phyloP scores from a whole-genome alignment of 345 rosid genomes.

The Fremontodendron californicum region DNA sequence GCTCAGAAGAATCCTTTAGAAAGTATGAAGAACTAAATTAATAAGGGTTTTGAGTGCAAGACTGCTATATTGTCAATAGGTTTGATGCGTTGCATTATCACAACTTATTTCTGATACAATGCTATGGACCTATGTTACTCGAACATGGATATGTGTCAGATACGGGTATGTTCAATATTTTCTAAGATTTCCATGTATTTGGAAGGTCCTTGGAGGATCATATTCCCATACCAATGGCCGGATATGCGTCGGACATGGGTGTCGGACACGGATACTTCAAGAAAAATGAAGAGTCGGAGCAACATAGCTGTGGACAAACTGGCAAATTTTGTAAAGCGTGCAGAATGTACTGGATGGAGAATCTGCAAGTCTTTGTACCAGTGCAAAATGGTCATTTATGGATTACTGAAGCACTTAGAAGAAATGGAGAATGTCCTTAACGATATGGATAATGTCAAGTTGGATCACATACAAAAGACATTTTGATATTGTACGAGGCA shows the following conservation, averaged over 20 bases:
- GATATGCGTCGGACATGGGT: too few relatives aligned
- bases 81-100: slow-evolving; percentile 48
- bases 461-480: slow-evolving; percentile 51
- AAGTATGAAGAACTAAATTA: slow-evolving; percentile 61
- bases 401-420: slow-evolving; percentile 44
- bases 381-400: slow-evolving; percentile 69
- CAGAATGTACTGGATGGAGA: slow-evolving; percentile 74
- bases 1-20: slow-evolving; percentile 63
- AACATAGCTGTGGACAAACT: slow-evolving; percentile 65
- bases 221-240: too few relatives aligned
- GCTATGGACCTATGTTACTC: too few relatives aligned
- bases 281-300: too few relatives aligned
- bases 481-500: slow-evolving; percentile 50
- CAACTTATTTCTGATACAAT: slow-evolving; percentile 54
- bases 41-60: slow-evolving; percentile 62
- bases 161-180: too few relatives aligned
- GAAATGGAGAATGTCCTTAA: slow-evolving; percentile 71
- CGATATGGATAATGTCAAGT: slow-evolving; percentile 56
- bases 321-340: slow-evolving; percentile 53
- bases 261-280: too few relatives aligned
- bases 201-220: too few relatives aligned
- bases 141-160: too few relatives aligned
- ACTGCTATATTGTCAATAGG: slow-evolving; percentile 35
- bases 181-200: too few relatives aligned
- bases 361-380: slow-evolving; percentile 64